A percentile compares a stretch with the other conserved stretches of the same genome.
These are phyloP conservation scores for Pueraria montana DNA, from an alignment of 306 rosid species.

Conservation along the genomic window DNA sequence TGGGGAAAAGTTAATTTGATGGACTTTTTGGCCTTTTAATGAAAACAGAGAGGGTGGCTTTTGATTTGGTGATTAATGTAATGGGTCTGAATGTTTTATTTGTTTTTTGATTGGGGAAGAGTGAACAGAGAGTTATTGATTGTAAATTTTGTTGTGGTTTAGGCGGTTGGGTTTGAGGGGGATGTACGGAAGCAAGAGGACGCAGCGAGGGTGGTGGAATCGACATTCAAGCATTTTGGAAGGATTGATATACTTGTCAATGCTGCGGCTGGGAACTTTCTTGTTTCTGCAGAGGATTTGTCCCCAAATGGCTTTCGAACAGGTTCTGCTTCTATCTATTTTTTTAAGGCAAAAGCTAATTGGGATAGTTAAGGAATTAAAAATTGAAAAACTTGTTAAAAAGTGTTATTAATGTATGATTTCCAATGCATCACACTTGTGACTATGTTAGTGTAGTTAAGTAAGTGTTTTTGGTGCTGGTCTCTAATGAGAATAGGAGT, in stretches of 20 bases:
- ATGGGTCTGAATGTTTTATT: not conserved
- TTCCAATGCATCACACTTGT: not conserved
- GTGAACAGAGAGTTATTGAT: not conserved
- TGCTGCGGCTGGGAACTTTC: constrained; percentile 94
- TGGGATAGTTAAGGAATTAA: not conserved
- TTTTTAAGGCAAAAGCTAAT: not conserved
- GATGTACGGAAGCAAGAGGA: constrained; percentile 95
- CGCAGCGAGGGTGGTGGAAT: constrained; percentile 76
- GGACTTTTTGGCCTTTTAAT: not conserved
- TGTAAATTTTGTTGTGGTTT: not conserved
- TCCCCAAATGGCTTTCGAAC: constrained; percentile 97
- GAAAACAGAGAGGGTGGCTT: not conserved
- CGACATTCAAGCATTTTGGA: constrained; percentile 77
- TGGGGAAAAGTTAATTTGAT: not conserved
- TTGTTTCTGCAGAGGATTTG: constrained; percentile 83
- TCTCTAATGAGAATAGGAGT: not conserved
- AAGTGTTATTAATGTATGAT: not conserved
- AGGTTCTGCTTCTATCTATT: constrained; percentile 53
- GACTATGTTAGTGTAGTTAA: not conserved
- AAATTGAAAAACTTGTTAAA: not conserved
- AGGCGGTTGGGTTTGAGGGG: constrained; percentile 86
- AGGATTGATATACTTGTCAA: constrained; percentile 87
- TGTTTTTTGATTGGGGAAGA: not conserved
- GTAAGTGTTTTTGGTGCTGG: no score
- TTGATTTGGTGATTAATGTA: not conserved